Evolutionary conservation across 164 flowering plant species (phyloP).

Genomic region (Cinnamomum micranthum): DNA sequence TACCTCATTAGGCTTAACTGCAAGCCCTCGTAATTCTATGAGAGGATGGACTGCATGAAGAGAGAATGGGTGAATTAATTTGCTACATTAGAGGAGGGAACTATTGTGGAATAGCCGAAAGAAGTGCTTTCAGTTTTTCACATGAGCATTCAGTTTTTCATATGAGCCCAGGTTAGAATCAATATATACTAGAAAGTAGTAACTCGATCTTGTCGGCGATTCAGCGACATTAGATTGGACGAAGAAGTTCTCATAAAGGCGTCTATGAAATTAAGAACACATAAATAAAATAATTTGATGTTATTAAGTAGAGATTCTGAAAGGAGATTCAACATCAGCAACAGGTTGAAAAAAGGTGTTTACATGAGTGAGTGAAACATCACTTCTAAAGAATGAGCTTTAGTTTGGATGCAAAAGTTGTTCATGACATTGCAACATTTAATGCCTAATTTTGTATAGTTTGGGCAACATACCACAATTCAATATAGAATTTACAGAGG

Average conservation of each 20-base stretch:
- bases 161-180: not conserved
- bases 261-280: not conserved
- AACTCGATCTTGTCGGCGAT: too few species aligned
- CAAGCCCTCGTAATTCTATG: too few species aligned
- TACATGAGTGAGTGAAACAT: not conserved
- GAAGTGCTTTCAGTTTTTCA: not conserved
- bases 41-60: not conserved
- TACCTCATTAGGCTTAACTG: too few species aligned
- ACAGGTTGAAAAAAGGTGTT: not conserved
- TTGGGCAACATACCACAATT: not conserved
- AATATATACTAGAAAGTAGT: too few species aligned
- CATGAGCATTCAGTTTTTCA: not conserved
- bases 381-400: not conserved
- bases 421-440: too few species aligned
- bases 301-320: not conserved
- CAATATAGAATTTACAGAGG: not conserved
- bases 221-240: not conserved
- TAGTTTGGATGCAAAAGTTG: not conserved
- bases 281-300: too few species aligned
- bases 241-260: not conserved
- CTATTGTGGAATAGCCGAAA: not conserved
- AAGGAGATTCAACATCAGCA: not conserved
- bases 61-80: too few species aligned
- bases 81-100: not conserved
- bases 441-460: not conserved